A percentile compares a stretch with the other conserved stretches of the same genome.
Conservation (phyloP, 495 filamentous ascomycete genomes). For the Lophiostoma macrostomum region DNA sequence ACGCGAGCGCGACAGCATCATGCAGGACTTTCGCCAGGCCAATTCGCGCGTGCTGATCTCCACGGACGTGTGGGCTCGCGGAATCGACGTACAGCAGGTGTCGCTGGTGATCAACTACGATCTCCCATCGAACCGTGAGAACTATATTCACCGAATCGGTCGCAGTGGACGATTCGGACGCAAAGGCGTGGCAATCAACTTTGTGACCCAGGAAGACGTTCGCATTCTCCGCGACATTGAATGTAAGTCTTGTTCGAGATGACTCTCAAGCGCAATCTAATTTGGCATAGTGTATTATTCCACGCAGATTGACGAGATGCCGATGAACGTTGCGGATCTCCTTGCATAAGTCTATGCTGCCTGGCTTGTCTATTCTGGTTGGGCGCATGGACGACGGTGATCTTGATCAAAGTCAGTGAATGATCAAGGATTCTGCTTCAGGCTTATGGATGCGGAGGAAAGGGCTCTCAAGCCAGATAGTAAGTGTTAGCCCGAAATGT, state of each 20-base stretch:
- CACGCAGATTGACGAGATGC: constrained; percentile 99
- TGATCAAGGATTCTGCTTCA: not conserved
- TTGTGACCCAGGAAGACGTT: constrained; percentile 96
- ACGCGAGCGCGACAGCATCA: constrained; percentile 94
- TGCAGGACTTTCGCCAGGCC: constrained; percentile 97
- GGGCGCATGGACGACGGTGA: no score
- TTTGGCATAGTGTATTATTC: constrained; percentile 75
- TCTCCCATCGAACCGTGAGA: constrained; percentile 96
- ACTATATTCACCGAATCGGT: constrained; percentile 99
- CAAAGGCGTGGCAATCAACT: constrained; percentile 99
- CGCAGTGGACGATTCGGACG: constrained; percentile 92
- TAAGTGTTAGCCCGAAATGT: no score
- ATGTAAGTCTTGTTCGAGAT: constrained; percentile 47
- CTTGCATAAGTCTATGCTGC: constrained; percentile 6
- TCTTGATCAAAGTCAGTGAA: not conserved
- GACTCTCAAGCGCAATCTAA: constrained; percentile 38
- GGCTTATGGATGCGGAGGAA: constrained; percentile 16
- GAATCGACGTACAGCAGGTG: constrained; percentile 99
- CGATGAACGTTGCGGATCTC: constrained; percentile 67
- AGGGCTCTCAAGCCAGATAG: constrained; percentile 5
- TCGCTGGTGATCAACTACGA: constrained; percentile 99
- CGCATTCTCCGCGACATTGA: constrained; percentile 97
- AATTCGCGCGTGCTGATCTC: constrained; percentile 97
- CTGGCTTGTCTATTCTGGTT: no score
- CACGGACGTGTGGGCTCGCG: constrained; percentile 94